Evolutionary conservation across 805 yeast species (phyloP).

Genomic region (Saccharomyces mikatae): DNA sequence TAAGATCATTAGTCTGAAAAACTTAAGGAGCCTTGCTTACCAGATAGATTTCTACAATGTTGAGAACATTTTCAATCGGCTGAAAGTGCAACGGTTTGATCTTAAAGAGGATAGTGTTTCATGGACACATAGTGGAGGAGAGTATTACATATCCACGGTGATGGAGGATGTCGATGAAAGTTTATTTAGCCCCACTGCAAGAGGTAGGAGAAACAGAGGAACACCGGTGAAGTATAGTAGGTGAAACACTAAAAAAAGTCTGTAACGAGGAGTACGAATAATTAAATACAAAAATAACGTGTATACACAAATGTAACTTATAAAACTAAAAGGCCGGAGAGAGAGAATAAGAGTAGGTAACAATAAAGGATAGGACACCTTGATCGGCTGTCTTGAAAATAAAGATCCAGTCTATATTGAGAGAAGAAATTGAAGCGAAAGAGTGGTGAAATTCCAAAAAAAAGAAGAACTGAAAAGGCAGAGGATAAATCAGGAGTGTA

Average conservation of each 20-base stretch:
- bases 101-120: slow-evolving; percentile 71
- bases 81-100: slow-evolving; percentile 53
- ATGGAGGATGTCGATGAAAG: slow-evolving; percentile 33
- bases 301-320: neutral
- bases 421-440: neutral
- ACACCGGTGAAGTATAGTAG: slow-evolving; percentile 21
- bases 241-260: slow-evolving; percentile 4
- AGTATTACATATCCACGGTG: slow-evolving; percentile 70
- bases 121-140: slow-evolving; percentile 77
- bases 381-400: neutral
- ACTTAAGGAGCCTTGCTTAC: slow-evolving; percentile 70
- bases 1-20: slow-evolving; percentile 68
- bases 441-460: neutral
- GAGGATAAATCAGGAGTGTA: slow-evolving; percentile 55
- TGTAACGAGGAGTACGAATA: neutral
- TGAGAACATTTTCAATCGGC: slow-evolving; percentile 52
- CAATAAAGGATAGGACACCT: neutral
- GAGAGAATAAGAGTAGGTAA: neutral
- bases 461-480: neutral
- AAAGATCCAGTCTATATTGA: neutral
- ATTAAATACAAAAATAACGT: neutral
- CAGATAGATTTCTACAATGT: slow-evolving; percentile 45
- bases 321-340: neutral
- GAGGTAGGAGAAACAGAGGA: slow-evolving; percentile 18
- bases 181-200: slow-evolving; percentile 17